Conservation (phyloP, 345 rosid species). For the Brassica incana region DNA sequence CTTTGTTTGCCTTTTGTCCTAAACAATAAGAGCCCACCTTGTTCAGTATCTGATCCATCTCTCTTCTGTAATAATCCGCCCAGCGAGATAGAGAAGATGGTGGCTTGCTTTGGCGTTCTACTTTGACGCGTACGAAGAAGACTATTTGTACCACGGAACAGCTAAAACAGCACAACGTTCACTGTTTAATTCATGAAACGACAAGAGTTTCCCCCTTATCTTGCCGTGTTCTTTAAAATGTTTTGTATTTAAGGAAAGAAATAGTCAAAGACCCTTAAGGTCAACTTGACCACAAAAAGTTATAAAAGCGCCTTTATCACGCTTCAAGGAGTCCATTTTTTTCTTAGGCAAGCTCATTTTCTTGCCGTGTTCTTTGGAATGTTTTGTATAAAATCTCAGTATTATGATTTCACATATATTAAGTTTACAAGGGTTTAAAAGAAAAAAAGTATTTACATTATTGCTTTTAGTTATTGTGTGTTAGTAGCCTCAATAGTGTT, state of each 20-base stretch:
- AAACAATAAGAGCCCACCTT: constrained; percentile 92
- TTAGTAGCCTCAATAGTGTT: not conserved
- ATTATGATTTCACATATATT: not conserved
- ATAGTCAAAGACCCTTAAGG: not conserved
- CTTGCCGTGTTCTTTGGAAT: not conserved
- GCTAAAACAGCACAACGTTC: constrained; percentile 14
- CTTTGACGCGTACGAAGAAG: constrained; percentile 8
- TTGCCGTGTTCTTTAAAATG: constrained; percentile 8
- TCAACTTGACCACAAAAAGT: constrained; percentile 9
- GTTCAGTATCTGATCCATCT: constrained; percentile 89
- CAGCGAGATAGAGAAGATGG: constrained; percentile 5
- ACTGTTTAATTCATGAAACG: not conserved
- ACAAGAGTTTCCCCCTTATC: not conserved
- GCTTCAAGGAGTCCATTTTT: not conserved
- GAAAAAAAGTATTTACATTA: not conserved
- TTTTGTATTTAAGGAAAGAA: not conserved
- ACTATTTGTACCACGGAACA: not conserved
- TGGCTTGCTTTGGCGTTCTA: not conserved
- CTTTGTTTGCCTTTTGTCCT: constrained; percentile 71
- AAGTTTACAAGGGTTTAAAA: not conserved
- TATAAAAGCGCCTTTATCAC: constrained; percentile 10
- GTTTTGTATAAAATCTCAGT: not conserved
- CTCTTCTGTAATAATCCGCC: constrained; percentile 7
- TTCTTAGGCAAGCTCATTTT: not conserved
- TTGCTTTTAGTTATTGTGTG: not conserved